Evolutionary conservation across 176 grass and related monocot genomes (phyloP), one percentile per base, ranked within the genome.

Genomic region (Musa troglodytarum): DNA sequence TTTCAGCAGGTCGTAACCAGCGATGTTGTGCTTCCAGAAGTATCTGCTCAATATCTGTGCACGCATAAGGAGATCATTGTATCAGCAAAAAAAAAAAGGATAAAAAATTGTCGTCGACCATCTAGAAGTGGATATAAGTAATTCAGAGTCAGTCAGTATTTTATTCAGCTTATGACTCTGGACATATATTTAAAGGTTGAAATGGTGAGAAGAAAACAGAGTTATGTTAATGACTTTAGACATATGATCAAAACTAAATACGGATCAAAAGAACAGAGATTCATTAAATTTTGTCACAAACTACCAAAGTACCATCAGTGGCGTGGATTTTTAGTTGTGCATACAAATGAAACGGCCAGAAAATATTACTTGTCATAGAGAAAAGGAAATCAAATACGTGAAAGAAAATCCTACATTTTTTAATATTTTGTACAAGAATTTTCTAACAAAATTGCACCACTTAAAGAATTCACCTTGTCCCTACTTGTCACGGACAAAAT

Each of bases 1-100:
- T 94, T 78, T 99, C 95, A 52, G 95, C 79, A 11, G 95, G 91
- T 12, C 95, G 95, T 77, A 99, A 75, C 95, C 95, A 99, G 69
- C 91, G 75, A 24, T 84, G 63, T 72, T 94, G 88, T 82, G 95
- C 86, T 78, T 99, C 91, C 86, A 86, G 73, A 75, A 99, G 68
- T 80, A 99, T 99, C 73, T 92, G 95, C 51, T 91, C 78, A 49
- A 99, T 89, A 89, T 94, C 95, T 99, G 91, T 74, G 74, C 1
- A 77, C 17, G 10, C 7, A 65, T n/a, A 52, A 50, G 58, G 2
- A 26, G 43, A 19, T 15, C 1, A 49, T 9, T 69, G 6, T 7
- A 61, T 19, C 15, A 6, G n/a, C 25, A 61, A n/a, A 8, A 61
- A 19, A 11, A 56, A 16, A 57, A 57, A 57, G 16, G 13, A 57